phyloP scores from a whole-genome alignment of 257 asterid species.

The Sherardia arvensis region DNA sequence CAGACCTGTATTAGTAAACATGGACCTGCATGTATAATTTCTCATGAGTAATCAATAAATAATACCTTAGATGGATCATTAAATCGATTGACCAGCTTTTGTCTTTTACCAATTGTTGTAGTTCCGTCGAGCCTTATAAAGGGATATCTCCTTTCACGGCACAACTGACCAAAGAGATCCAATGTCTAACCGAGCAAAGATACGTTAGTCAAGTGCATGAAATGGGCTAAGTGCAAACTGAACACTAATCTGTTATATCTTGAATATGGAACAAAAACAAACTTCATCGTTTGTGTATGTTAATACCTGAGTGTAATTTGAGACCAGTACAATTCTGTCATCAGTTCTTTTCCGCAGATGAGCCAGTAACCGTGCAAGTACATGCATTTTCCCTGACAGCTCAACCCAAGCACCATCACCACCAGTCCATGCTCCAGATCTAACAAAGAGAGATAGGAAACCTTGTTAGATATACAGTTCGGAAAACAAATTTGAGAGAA shows the following conservation, averaged over 20 bases:
- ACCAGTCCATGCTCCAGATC: slow-evolving; percentile 98
- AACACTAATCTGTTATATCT: background rate
- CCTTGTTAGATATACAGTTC: background rate
- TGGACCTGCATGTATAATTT: too few relatives aligned
- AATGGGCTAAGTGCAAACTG: slow-evolving; percentile 1
- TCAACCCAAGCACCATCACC: slow-evolving; percentile 97
- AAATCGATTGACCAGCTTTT: slow-evolving; percentile 78
- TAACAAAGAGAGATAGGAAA: slow-evolving; percentile 19
- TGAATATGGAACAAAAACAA: slow-evolving; percentile 10
- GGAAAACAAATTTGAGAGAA: background rate
- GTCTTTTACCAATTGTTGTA: slow-evolving; percentile 91
- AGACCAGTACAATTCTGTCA: slow-evolving; percentile 91
- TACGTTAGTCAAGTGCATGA: slow-evolving; percentile 14
- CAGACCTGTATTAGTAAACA: too few relatives aligned
- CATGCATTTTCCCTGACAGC: slow-evolving; percentile 97
- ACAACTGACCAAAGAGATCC: slow-evolving; percentile 91
- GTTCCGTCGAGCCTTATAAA: slow-evolving; percentile 90
- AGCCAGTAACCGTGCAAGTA: slow-evolving; percentile 85
- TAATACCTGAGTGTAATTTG: slow-evolving; percentile 92
- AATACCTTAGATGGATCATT: slow-evolving; percentile 74
- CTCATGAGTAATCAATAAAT: too few relatives aligned
- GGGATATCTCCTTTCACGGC: slow-evolving; percentile 98
- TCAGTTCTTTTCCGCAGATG: slow-evolving; percentile 83
- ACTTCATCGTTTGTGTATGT: slow-evolving; percentile 10
- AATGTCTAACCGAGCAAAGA: slow-evolving; percentile 45